Base-by-base conservation (phyloP, 2,329 filamentous ascomycete species). In the Alternaria alternata region DNA sequence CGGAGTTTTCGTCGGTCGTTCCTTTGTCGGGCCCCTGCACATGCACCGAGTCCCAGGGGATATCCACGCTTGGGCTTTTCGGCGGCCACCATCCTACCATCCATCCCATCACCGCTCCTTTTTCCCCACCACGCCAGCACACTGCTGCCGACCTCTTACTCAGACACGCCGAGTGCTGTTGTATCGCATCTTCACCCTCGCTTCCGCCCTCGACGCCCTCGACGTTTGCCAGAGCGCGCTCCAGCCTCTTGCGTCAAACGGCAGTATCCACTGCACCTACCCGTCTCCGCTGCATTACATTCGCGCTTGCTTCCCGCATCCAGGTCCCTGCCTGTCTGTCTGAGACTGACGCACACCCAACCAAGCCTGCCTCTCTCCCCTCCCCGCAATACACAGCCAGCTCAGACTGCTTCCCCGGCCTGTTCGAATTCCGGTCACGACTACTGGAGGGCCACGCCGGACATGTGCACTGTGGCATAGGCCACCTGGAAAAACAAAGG, bases 401-500 rank as follows among this genome's bases (percentile, higher is more conserved):
- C 39, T 16, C 7, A 24, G 3, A 20, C 39, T 24, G 11, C 39
- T 16, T 24, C 12, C 20, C 52, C 46, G 26, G 46, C 57, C 18
- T 36, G 34, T 26, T 48, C 57, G 42, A 52, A 20, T 53, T 52
- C 46, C 20, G 32, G 49, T 49, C 39, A 54, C 59, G 49, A 42
- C 49, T 43, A 41, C 57, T 38, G 48, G 46, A 28, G 28, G 53
- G 54, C 63, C 51, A 62, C 63, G 46, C 46, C 46, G 69, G 72
- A 72, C 61, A 76, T 76, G 74, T 68, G 63, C 67, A 57, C 64
- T 43, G 62, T 61, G 52, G 58, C 55, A 57, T 70, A 72, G 68
- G 38, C 60, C 49, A 64, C 60, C 36, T 49, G 36, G 47, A 62
- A 57, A 62, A 42, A 53, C 41, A 51, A 56, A 60, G 64, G 60